Conservation (phyloP, 2,329 filamentous ascomycete species). For the Alternaria arborescens region DNA sequence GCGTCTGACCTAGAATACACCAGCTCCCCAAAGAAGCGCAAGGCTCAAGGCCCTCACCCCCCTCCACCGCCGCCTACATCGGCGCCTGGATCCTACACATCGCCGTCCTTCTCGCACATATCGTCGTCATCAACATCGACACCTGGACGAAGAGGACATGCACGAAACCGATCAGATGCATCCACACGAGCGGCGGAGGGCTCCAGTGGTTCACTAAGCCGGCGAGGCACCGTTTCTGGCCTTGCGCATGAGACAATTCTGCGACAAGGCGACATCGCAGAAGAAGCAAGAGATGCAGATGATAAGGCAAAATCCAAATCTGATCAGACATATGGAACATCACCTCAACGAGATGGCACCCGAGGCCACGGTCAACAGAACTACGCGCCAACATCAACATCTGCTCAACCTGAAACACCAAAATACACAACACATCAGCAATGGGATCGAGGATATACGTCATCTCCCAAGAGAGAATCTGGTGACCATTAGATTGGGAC, state of each 20-base stretch:
- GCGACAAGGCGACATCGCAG: constrained; percentile 37
- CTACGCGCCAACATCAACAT: constrained; percentile 34
- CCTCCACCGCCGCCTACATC: constrained; percentile 61
- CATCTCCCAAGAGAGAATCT: constrained; percentile 49
- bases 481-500: constrained; percentile 43
- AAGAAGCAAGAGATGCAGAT: constrained; percentile 36
- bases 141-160: constrained; percentile 68
- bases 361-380: constrained; percentile 36
- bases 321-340: constrained; percentile 28
- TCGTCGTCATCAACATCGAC: constrained; percentile 63
- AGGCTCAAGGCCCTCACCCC: constrained; percentile 67
- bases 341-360: constrained; percentile 37
- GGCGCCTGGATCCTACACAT: constrained; percentile 57
- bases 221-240: constrained; percentile 45
- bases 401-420: constrained; percentile 47
- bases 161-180: constrained; percentile 71
- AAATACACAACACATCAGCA: constrained; percentile 45
- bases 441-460: constrained; percentile 42
- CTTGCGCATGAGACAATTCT: constrained; percentile 41
- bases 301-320: constrained; percentile 29
- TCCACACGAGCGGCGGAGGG: constrained; percentile 54
- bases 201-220: constrained; percentile 43
- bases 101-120: constrained; percentile 64
- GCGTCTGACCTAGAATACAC: constrained; percentile 67
- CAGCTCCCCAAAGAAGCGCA: constrained; percentile 86